phyloP scores from a whole-genome alignment of 2,329 filamentous ascomycete species.

The Trichoderma sp. region DNA sequence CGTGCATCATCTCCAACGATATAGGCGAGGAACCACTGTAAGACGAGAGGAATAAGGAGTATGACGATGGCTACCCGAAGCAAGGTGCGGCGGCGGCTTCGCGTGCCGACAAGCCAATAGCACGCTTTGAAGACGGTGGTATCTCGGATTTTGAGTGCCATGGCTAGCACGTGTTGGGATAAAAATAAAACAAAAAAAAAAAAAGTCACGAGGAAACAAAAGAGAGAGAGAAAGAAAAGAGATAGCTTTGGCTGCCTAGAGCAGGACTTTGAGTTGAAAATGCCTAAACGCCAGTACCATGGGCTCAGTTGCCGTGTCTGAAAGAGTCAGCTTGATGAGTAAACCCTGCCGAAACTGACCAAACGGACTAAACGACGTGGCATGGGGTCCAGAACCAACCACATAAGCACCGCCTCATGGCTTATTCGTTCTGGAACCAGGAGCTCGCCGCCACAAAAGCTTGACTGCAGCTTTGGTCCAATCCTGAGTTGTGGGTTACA shows the following conservation, averaged over 20 bases:
- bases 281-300: neutral
- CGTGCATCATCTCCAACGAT: conserved; percentile 35
- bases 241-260: neutral
- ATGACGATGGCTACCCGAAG: conserved; percentile 19
- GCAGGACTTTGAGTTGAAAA: neutral
- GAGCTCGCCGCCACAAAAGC: conserved; percentile 5
- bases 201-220: neutral
- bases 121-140: conserved; percentile 7
- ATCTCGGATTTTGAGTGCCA: conserved; percentile 6
- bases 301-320: neutral
- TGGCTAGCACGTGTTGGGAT: neutral
- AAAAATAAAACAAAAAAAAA: conserved; percentile 1
- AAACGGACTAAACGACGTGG: conserved; percentile 4
- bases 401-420: conserved; percentile 1
- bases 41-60: conserved; percentile 28
- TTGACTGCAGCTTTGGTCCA: neutral
- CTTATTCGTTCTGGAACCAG: neutral
- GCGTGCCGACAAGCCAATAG: conserved; percentile 23
- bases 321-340: neutral
- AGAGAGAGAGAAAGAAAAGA: neutral
- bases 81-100: conserved; percentile 23
- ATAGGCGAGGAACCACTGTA: conserved; percentile 38
- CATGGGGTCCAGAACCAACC: neutral
- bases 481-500: neutral
- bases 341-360: conserved; percentile 1